Base-by-base conservation (phyloP, 257 asterid genomes). In the Solanum paucissectum region DNA sequence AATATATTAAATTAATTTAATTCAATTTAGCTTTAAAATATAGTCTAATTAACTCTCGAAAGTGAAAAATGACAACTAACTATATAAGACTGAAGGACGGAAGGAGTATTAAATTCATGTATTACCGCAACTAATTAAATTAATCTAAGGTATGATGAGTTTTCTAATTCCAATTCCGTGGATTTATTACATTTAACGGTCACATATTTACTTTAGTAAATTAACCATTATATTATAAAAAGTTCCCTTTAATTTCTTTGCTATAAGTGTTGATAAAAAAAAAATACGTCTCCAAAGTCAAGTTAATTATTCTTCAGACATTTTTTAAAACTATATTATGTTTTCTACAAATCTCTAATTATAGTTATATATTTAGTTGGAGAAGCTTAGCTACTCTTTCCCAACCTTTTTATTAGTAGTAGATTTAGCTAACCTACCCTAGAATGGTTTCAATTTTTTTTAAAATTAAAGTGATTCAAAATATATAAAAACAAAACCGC, bases 371-470 rank as follows among this genome's bases (percentile, higher is more conserved):
- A 12, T 38, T 37, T 76, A 33, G 83, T 76, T 76, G 60, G 58
- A 76, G 83, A 76, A 76, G 83, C 13, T 27, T 38, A 75, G 20
- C 83, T 75, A 75, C 83, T 75, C 32, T 75, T 74, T 74, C 52
- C 83, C 40, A 75, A 38, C 21, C 21, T 23, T 40, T 11, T 6
- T 40, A 40, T 40, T 27, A 29, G 7, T 16, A 74, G 32, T 75
- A 36, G 18, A 29, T 72, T 72, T 33, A 34, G 83, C 29, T 76
- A 38, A 38, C 58, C 32, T 38, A 38, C 12, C 34, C 11, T 0
- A 7, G 4, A 76, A 6, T 8, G 21, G 3, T n/a, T 12, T 68
- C 74, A 12, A 12, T 1, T 2, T 49, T 5, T 25, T 66, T 66
- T 12, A 0, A 4, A 44, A 25, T 7, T 12, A 66, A 12, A 12